Base-by-base conservation (phyloP, 1,139 yeast genomes). In the Hemisphaericaspora lyxosophila region DNA sequence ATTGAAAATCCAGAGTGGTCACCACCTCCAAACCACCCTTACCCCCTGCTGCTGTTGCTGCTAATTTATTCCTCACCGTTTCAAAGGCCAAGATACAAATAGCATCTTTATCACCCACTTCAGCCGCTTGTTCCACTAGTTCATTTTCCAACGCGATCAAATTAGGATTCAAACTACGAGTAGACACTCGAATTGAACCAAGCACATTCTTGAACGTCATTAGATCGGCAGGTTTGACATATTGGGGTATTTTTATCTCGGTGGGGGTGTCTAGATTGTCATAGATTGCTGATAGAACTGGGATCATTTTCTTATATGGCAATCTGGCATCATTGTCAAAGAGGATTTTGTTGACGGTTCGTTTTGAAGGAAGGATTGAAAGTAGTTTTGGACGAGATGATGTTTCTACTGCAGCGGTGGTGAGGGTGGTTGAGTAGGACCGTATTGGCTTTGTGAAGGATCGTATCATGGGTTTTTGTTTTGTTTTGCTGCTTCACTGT, bases 41-140 rank as follows among this genome's bases (percentile, higher is more conserved):
- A 19, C 22, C 7, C 6, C 8, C 22, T 7, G 57, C 50, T 26
- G 53, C 48, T 5, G 34, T 25, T 7, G 38, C 38, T 2, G 19
- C 25, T 5, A 36, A 15, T 24, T 32, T 36, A 19, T 39, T 43
- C 26, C 54, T 64, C 20, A 84, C 55, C 0, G 82, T 80, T 46
- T 72, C 85, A 63, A 73, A 88, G 28, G 88, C 78, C 16, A 89
- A 60, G 12, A 86, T 64, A 1, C 92, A 69, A 19, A 89, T 78
- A 1, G 96, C 96, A 58, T 88, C 88, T 45, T 80, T 76, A 52
- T 85, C 78, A 1, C 96, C 96, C 51, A 80, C 51, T 51, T 86
- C 95, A 0, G 96, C 96, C 7, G 96, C 89, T 41, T 75, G 75
- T 48, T 87, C 95, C 8, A 88, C 75, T 31, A 88, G 59, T 46